A percentile compares a stretch with the other conserved stretches of the same genome.
These are phyloP conservation scores for Leptosphaerulina australis DNA, from an alignment of 2,329 filamentous ascomycete genomes.

Conservation along the genomic window DNA sequence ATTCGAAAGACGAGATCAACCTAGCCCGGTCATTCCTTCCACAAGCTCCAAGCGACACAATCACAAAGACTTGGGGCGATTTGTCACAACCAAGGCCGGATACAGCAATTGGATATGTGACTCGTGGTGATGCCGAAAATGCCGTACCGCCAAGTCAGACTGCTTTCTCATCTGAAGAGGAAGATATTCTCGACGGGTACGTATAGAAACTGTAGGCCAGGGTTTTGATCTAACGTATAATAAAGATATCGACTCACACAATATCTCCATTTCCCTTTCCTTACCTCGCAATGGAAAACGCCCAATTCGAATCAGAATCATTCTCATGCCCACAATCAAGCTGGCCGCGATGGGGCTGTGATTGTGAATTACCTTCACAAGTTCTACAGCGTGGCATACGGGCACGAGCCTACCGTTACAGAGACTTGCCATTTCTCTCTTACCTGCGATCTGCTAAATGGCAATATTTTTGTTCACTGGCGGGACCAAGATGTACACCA, in stretches of 20 bases:
- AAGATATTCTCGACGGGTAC: too few relatives aligned
- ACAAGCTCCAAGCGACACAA: neutral
- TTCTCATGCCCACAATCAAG: constrained; percentile 16
- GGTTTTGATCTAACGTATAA: too few relatives aligned
- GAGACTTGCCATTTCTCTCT: constrained; percentile 2
- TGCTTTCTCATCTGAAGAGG: too few relatives aligned
- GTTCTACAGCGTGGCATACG: constrained; percentile 14
- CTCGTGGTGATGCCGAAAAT: too few relatives aligned
- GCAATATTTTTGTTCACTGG: constrained; percentile 13
- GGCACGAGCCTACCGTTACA: neutral
- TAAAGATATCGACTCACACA: too few relatives aligned
- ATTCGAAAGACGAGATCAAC: constrained; percentile 12
- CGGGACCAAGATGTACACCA: neutral
- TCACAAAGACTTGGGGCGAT: too few relatives aligned
- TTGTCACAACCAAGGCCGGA: too few relatives aligned
- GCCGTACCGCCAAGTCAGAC: too few relatives aligned
- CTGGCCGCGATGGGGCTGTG: constrained; percentile 12
- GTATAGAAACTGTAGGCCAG: too few relatives aligned
- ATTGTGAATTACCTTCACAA: constrained; percentile 18
- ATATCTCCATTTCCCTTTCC: constrained; percentile 13
- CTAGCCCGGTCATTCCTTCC: constrained; percentile 9
- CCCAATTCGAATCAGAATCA: constrained; percentile 10
- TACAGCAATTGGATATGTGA: too few relatives aligned
- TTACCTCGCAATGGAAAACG: constrained; percentile 19
- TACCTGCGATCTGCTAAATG: constrained; percentile 12